phyloP scores from a whole-genome alignment of 2,329 filamentous ascomycete species.

The Juglanconis sp. region DNA sequence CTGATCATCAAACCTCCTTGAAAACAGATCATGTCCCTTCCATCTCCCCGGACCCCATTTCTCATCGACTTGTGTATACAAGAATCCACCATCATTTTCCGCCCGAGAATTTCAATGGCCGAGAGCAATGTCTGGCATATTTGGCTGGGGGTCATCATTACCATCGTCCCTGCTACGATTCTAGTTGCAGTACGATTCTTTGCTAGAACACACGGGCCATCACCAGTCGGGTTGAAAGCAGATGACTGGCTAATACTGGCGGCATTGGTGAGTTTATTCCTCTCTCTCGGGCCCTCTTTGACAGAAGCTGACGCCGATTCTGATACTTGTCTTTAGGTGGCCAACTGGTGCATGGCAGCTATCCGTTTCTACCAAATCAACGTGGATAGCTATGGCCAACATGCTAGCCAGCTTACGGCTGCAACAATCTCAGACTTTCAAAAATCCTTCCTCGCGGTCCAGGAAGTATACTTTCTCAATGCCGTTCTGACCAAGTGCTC shows the following conservation, averaged over 20 bases:
- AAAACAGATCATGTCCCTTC: background rate
- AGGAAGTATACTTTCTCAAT: conserved; percentile 2
- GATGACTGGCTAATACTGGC: conserved; percentile 8
- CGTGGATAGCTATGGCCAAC: background rate
- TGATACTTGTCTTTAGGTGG: background rate
- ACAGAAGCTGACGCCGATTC: background rate
- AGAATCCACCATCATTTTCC: background rate
- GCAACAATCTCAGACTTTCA: background rate
- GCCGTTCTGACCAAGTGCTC: conserved; percentile 2
- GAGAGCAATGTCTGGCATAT: background rate
- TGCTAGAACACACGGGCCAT: background rate
- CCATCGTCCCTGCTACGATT: conserved; percentile 1
- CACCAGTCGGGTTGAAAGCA: background rate
- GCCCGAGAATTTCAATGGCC: background rate
- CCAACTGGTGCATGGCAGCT: conserved; percentile 5
- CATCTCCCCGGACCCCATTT: background rate
- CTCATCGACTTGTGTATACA: background rate
- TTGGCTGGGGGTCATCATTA: background rate
- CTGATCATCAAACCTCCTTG: background rate
- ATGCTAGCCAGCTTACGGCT: background rate
- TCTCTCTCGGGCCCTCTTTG: too few relatives aligned
- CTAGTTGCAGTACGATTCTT: background rate
- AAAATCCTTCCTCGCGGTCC: conserved; percentile 4
- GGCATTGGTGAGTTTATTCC: background rate
- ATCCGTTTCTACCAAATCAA: conserved; percentile 1